Base-by-base conservation (phyloP, 2,329 filamentous ascomycete species). In the Penicillium italicum region DNA sequence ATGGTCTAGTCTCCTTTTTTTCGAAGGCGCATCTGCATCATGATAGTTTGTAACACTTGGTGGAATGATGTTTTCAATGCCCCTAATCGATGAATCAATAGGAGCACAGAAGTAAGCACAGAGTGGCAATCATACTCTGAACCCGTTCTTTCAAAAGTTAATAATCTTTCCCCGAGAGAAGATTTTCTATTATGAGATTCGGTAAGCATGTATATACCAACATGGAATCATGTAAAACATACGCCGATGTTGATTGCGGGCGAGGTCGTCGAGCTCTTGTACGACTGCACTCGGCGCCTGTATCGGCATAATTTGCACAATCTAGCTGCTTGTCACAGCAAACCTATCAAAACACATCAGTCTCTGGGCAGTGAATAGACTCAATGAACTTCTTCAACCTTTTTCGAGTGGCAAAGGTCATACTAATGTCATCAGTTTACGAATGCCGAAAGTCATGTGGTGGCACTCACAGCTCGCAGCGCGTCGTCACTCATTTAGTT, bases 231-330 rank as follows among this genome's bases (percentile, higher is more conserved):
- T 36, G 7, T 26, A 16, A n/a, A 16, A 55, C 51, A 47, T 60
- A 65, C 63, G 54, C 47, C 28, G 54, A 33, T 9, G 59, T 38
- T 16, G 58, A 26, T 37, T 59, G 51, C 8, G 56, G 59, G 26
- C 51, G 55, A 37, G 53, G 38, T 40, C 61, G 53, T 36, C 52
- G 48, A 34, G 53, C 42, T 16, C 66, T 63, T 18, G 45, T 30
- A 11, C 67, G 64, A 38, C 38, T 49, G 24, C 68, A 70, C 34
- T 61, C 59, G 0, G 59, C 49, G 10, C 63, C 58, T 11, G 66
- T 59, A 53, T 67, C 61, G 22, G 41, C 40, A 31, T 67, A 70
- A 47, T 65, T 70, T 28, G 63, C 62, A 42, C 68, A 70, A 20
- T 45, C 43, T 7, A 46, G 34, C 33, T 61, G 54, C 45, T 59